Conservation (phyloP, 106 monocot genomes). For the Acorus calamus region DNA sequence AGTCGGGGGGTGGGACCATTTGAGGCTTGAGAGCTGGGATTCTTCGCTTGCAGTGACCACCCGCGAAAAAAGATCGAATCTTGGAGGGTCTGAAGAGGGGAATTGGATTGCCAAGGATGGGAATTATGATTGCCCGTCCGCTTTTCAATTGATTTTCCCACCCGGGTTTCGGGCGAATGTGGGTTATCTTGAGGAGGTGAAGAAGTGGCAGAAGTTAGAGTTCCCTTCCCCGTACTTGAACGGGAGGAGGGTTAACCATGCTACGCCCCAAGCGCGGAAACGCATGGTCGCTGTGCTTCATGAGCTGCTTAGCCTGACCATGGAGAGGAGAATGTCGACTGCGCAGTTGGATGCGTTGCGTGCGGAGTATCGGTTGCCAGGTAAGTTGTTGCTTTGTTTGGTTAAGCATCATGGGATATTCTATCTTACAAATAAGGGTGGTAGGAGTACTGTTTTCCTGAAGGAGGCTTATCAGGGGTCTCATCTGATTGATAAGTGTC, state of each 20-base stretch:
- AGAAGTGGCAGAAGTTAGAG: conserved; percentile 82
- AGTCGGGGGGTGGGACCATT: conserved; percentile 32
- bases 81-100: background rate
- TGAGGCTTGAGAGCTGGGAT: conserved; percentile 91
- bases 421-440: conserved; percentile 95
- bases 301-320: conserved; percentile 74
- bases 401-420: conserved; percentile 97
- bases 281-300: conserved; percentile 78
- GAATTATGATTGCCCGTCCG: conserved; percentile 53
- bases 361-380: conserved; percentile 73
- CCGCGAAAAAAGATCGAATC: conserved; percentile 58
- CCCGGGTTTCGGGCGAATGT: conserved; percentile 72
- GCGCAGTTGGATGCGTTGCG: conserved; percentile 87
- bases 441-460: conserved; percentile 72
- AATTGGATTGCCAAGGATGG: conserved; percentile 46
- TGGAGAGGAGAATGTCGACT: conserved; percentile 66
- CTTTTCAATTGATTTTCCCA: conserved; percentile 58
- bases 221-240: conserved; percentile 91
- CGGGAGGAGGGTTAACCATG: conserved; percentile 46
- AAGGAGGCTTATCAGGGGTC: conserved; percentile 80
- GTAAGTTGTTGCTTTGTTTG: conserved; percentile 74
- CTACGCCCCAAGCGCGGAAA: conserved; percentile 76
- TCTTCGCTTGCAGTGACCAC: conserved; percentile 61
- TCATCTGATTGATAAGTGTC: conserved; percentile 63
- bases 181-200: conserved; percentile 51